Percentiles rank a stretch among this genome's conserved stretches.
Conservation (phyloP, 768 basidiomycete genomes). For the Mycena alexandri region DNA sequence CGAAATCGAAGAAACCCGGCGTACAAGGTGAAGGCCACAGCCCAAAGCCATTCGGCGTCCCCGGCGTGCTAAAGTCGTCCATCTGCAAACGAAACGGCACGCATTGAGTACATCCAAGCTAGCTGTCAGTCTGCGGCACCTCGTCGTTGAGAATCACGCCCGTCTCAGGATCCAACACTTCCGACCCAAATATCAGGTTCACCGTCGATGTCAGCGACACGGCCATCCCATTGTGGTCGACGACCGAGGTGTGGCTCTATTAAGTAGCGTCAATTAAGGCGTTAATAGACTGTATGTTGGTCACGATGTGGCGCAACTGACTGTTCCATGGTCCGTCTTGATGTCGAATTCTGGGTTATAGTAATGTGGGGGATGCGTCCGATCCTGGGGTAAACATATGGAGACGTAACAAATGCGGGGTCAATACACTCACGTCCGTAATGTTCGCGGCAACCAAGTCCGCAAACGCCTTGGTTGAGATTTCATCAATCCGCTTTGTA, state of each 20-base stretch:
- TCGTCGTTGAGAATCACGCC: slow-evolving; percentile 94
- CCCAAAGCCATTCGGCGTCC: slow-evolving; percentile 85
- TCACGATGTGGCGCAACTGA: slow-evolving; percentile 50
- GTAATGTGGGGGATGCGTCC: slow-evolving; percentile 84
- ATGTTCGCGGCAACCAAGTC: slow-evolving; percentile 72
- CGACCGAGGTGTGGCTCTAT: slow-evolving; percentile 86
- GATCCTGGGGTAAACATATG: slow-evolving; percentile 62
- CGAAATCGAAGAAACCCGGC: slow-evolving; percentile 38
- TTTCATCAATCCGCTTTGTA: slow-evolving; percentile 67
- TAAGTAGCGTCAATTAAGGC: slow-evolving; percentile 2
- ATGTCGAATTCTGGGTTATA: slow-evolving; percentile 88
- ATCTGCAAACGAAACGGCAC: slow-evolving; percentile 62
- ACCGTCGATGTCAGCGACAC: slow-evolving; percentile 90
- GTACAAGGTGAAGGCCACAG: slow-evolving; percentile 85
- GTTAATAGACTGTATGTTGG: background rate
- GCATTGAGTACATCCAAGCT: background rate
- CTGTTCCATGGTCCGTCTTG: slow-evolving; percentile 88
- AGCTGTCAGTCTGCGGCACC: slow-evolving; percentile 46
- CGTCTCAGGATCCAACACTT: slow-evolving; percentile 87
- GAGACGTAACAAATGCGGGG: slow-evolving; percentile 11
- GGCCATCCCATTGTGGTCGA: slow-evolving; percentile 90
- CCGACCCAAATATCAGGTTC: slow-evolving; percentile 91
- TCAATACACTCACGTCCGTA: slow-evolving; percentile 72
- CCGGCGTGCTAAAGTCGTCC: slow-evolving; percentile 95
- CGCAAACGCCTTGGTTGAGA: slow-evolving; percentile 79